Base-by-base conservation (phyloP, 768 basidiomycete species). In the Phaeotremella fagi region DNA sequence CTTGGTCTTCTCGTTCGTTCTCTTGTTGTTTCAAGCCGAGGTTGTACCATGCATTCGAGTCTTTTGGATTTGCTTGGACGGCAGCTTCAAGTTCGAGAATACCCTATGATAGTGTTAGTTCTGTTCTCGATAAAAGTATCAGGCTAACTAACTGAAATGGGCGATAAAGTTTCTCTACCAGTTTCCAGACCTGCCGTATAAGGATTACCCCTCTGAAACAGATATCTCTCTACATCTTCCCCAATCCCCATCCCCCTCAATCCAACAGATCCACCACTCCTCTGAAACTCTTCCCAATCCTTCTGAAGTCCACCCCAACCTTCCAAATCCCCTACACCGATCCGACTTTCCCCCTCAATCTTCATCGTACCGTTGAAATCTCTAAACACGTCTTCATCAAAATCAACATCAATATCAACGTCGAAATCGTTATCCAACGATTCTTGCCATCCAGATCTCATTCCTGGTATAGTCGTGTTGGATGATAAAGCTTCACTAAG, bases 1-100 rank as follows among this genome's bases (percentile, higher is more conserved):
- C 95, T 63, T 89, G 85, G 6, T 81, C 80, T 75, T 99, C 95
- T 15, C 92, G 84, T 73, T 99, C 95, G 71, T 92, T 95, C 75
- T 95, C 92, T 74, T 99, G 95, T 68, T 98, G 95, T 74, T 88
- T 91, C 45, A 99, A 85, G 23, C 95, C 95, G 45, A 98, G 84
- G 60, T 86, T 82, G 68, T 82, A 92, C 95, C 95, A 99, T 7
- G 85, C 85, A 29, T 75, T 60, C 3, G 87, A 83, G 62, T 87
- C 81, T 7, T 71, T 76, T 56, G 85, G 83, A 63, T 90, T 81
- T 35, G 80, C 81, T 68, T 94, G 88, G 14, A 94, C 90, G 23
- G 80, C 80, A 5, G 94, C 94, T 76, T 99, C 94, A 12, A 90
- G 78, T 71, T 90, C 86, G 26, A 97, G 78, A 7, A 97, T 83